Conservation (phyloP, 2,329 filamentous ascomycete species). For the Hymenoscyphus fraxineus region DNA sequence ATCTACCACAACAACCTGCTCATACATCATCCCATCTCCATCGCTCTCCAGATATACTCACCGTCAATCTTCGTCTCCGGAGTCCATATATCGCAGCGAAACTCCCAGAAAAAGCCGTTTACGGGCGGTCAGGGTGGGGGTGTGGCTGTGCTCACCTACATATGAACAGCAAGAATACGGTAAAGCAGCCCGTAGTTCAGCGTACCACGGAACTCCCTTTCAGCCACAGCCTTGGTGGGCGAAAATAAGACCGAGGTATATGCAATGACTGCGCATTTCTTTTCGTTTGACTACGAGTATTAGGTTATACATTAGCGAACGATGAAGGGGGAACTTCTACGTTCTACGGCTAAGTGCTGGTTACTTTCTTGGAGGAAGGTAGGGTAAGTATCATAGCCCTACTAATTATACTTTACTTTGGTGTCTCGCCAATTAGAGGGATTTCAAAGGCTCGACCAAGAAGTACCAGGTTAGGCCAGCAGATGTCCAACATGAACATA, state of each 20-base stretch:
- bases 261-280: conserved; percentile 9
- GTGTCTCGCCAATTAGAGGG: too few species aligned
- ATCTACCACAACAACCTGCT: background rate
- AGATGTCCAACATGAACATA: too few species aligned
- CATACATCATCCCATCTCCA: background rate
- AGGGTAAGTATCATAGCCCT: too few species aligned
- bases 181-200: background rate
- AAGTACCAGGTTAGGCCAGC: too few species aligned
- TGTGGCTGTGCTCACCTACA: background rate
- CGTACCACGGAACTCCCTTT: conserved; percentile 1
- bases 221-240: background rate
- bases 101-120: background rate
- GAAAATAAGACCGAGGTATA: background rate
- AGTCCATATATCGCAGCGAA: background rate
- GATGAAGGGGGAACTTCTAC: too few species aligned
- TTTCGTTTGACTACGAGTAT: background rate
- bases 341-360: too few species aligned
- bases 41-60: background rate
- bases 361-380: too few species aligned
- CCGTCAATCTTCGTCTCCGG: background rate
- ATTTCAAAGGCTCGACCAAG: too few species aligned
- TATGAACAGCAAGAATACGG: too few species aligned
- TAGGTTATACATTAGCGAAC: too few species aligned
- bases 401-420: too few species aligned
- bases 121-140: background rate